Conservation (phyloP, 495 filamentous ascomycete genomes). For the Melanomma pulvis-pyrius region DNA sequence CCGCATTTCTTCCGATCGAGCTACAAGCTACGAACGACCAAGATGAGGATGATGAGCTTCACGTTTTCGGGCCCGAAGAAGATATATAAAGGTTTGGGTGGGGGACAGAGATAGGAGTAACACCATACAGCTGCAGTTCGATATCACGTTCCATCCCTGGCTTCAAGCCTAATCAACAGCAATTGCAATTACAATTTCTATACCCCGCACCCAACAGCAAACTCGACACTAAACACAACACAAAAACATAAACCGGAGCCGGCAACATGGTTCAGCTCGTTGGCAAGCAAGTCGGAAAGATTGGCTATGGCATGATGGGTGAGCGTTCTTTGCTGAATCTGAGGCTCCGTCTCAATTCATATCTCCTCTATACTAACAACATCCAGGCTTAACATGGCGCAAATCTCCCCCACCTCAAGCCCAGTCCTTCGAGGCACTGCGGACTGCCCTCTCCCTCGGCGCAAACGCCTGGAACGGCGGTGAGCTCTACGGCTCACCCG, state of each 20-base stretch:
- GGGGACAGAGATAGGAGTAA: not conserved
- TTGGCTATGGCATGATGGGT: conserved; percentile 50
- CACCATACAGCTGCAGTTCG: not conserved
- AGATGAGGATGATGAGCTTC: not conserved
- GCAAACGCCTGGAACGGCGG: conserved; percentile 81
- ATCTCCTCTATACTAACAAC: not conserved
- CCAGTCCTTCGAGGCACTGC: conserved; percentile 68
- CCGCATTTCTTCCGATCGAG: not conserved
- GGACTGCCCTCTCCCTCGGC: conserved; percentile 65
- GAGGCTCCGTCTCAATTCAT: not conserved
- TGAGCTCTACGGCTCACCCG: conserved; percentile 75
- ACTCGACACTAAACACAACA: not conserved
- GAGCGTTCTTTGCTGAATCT: not conserved
- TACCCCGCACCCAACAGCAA: not conserved
- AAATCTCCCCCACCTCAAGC: conserved; percentile 58
- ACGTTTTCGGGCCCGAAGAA: not conserved
- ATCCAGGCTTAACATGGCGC: conserved; percentile 75
- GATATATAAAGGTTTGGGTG: not conserved
- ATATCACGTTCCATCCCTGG: not conserved
- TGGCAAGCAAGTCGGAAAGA: conserved; percentile 40
- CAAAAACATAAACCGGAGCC: not conserved
- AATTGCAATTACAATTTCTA: not conserved
- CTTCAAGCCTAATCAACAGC: not conserved
- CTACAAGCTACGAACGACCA: not conserved
- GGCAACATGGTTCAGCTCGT: conserved; percentile 32